Percentiles rank a stretch among this genome's conserved stretches.
Evolutionary conservation across 306 rosid species (phyloP).

Genomic region (Cucumis melo): DNA sequence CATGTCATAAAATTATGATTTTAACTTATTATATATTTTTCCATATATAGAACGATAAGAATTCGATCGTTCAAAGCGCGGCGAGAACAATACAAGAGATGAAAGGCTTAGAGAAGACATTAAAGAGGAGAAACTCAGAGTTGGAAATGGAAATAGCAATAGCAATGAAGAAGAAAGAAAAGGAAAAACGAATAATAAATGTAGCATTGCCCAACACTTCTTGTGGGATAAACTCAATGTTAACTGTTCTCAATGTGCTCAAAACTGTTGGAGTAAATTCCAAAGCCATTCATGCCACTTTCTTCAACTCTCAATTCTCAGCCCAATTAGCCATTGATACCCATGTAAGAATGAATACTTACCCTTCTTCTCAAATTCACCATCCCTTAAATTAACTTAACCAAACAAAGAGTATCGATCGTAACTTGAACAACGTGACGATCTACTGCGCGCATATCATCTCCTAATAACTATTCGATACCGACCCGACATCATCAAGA

Average conservation of each 20-base stretch:
- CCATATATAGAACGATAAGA: slow-evolving; percentile 55
- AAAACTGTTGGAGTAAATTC: slow-evolving; percentile 24
- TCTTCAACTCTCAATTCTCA: slow-evolving; percentile 27
- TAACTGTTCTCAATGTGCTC: slow-evolving; percentile 39
- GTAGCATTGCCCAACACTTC: slow-evolving; percentile 25
- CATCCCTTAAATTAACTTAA: too few species aligned
- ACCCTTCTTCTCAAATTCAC: too few species aligned
- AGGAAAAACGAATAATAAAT: slow-evolving; percentile 6
- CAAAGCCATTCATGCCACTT: slow-evolving; percentile 28
- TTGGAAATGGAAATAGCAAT: slow-evolving; percentile 25
- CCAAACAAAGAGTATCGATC: too few species aligned
- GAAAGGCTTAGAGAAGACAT: slow-evolving; percentile 22
- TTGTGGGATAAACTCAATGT: slow-evolving; percentile 39
- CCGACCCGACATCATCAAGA: too few species aligned
- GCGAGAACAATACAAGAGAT: slow-evolving; percentile 30
- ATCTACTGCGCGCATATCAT: too few species aligned
- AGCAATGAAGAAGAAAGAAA: background rate
- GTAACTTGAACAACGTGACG: too few species aligned
- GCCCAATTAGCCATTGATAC: slow-evolving; percentile 25
- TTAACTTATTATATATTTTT: too few species aligned
- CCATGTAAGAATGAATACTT: slow-evolving; percentile 9
- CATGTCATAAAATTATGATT: too few species aligned
- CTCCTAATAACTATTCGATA: too few species aligned
- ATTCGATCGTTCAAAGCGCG: slow-evolving; percentile 41
- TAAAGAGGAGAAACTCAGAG: slow-evolving; percentile 23